A percentile compares a stretch with the other conserved stretches of the same genome.
Conservation (phyloP, 805 yeast genomes). For the Saccharomycopsis sp. region DNA sequence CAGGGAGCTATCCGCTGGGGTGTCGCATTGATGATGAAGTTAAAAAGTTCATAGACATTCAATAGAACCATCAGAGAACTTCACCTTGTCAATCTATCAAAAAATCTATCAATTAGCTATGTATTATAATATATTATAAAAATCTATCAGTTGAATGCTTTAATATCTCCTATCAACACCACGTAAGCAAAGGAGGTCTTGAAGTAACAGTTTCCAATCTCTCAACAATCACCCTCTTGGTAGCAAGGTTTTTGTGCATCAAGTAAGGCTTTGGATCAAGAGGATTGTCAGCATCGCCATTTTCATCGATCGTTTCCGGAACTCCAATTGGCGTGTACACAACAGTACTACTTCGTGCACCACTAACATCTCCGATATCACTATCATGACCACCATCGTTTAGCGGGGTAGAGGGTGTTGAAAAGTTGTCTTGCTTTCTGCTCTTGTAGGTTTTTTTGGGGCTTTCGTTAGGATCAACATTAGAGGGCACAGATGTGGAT, state of each 20-base stretch:
- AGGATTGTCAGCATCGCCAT: constrained; percentile 15
- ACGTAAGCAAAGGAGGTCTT: constrained; percentile 60
- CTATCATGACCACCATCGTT: not conserved
- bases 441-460: not conserved
- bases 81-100: not conserved
- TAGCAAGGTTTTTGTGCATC: constrained; percentile 22
- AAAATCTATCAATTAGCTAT: not conserved
- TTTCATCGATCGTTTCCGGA: not conserved
- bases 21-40: not conserved
- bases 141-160: too few species aligned
- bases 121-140: not conserved
- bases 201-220: constrained; percentile 47
- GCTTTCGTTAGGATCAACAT: not conserved
- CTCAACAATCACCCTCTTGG: constrained; percentile 51
- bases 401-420: constrained; percentile 18
- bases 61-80: not conserved
- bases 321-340: not conserved
- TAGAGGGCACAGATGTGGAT: not conserved
- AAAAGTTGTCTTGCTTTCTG: not conserved
- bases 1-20: not conserved
- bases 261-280: constrained; percentile 3
- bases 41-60: not conserved
- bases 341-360: not conserved
- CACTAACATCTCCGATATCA: not conserved
- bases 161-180: constrained; percentile 38